Evolutionary conservation across 2,329 filamentous ascomycete genomes (phyloP).

Genomic region (Cryphonectria carpinicola): DNA sequence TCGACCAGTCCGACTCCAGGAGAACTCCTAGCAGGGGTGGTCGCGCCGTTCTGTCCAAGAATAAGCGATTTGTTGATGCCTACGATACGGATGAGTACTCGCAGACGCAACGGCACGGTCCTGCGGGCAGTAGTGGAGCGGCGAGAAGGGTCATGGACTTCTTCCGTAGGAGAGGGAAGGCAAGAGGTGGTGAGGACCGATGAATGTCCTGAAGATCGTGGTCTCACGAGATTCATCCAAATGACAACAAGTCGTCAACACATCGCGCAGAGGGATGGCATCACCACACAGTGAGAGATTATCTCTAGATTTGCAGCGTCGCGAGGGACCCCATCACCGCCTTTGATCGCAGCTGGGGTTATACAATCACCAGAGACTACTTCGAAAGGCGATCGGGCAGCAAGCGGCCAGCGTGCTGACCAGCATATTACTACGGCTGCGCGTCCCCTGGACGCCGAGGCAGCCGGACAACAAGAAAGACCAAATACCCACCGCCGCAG

Average conservation of each 20-base stretch:
- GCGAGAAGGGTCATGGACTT: constrained; percentile 98
- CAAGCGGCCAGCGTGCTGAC: neutral
- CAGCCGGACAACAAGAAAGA: neutral
- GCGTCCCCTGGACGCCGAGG: neutral
- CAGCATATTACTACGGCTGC: constrained; percentile 1
- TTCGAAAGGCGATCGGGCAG: neutral
- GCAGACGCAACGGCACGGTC: constrained; percentile 52
- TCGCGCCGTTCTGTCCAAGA: constrained; percentile 75
- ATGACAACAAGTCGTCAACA: neutral
- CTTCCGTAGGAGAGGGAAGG: constrained; percentile 85
- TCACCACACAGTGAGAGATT: neutral
- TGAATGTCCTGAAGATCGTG: constrained; percentile 38
- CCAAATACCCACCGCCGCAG: constrained; percentile 2
- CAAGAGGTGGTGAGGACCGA: constrained; percentile 63
- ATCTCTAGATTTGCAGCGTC: neutral
- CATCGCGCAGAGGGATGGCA: neutral
- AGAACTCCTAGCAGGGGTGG: constrained; percentile 40
- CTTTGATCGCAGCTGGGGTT: neutral
- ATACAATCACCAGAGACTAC: neutral
- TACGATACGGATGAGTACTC: constrained; percentile 76
- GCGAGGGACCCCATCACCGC: neutral
- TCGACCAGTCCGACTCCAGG: constrained; percentile 49
- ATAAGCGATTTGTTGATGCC: constrained; percentile 85
- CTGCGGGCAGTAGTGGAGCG: constrained; percentile 82
- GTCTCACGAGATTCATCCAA: neutral